Base-by-base conservation (phyloP, 768 basidiomycete genomes). In the Calocybe gangraenosa region DNA sequence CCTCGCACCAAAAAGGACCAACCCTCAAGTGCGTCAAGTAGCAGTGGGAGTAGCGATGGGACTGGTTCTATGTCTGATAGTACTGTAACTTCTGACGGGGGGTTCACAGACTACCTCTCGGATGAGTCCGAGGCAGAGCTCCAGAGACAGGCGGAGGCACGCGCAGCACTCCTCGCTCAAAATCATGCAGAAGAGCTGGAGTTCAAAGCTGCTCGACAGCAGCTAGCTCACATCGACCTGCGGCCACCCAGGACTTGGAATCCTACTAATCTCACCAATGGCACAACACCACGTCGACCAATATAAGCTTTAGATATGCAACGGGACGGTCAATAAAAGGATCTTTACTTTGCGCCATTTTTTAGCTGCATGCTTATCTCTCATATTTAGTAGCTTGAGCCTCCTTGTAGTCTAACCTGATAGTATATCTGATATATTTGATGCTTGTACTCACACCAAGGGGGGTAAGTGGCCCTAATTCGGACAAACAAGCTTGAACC, bases 81-180 rank as follows among this genome's bases (percentile, higher is more conserved):
- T 48, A 91, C 90, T 3, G 74, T 91, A 45, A 89, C 84, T 3
- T 90, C 88, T 7, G 89, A 91, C 53, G 89, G 88, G 10, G 87
- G 81, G 13, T 92, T 92, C 58, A 92, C 90, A 10, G 90, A 92
- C 60, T 92, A 92, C 61, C 66, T 91, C 22, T 91, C 88, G n/a
- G 89, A 91, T 58, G 89, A 92, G 65, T 91, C 88, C n/a, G 89
- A 92, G 57, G 87, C 82, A 20, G 89, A 92, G 60, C 64, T 92
- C 44, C 89, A 92, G 64, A 73, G 87, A 48, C 88, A 92, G 63
- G 89, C 89, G 3, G 90, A 92, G 57, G 81, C 79, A 17, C 81
- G 78, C 50, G 89, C 89, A 3, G 86, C 82, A 4, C 61, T 87
- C 34, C 65, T 87, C 13, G 88, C 86, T n/a, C 84, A 89, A 66